Conservation (phyloP, 345 rosid genomes). For the Pseudoturritis turrita region DNA sequence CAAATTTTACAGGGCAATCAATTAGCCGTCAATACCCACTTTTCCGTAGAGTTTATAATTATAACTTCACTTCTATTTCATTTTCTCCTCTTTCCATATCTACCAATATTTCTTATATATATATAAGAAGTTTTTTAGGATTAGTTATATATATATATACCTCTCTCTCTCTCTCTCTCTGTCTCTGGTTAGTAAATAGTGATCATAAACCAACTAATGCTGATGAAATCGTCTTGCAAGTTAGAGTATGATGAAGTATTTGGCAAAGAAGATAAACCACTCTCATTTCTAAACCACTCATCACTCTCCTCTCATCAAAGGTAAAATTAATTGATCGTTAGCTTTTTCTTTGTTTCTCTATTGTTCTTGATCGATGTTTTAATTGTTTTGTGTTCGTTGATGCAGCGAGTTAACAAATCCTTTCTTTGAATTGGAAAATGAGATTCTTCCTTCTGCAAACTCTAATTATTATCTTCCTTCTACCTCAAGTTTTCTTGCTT, state of each 20-base stretch:
- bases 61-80: not conserved
- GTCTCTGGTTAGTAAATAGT: not conserved
- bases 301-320: not conserved
- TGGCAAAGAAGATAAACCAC: slow-evolving; percentile 12
- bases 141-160: too few relatives aligned
- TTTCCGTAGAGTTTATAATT: not conserved
- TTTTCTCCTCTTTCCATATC: not conserved
- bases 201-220: not conserved
- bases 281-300: slow-evolving; percentile 2
- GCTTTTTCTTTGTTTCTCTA: not conserved
- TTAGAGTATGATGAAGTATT: slow-evolving; percentile 5
- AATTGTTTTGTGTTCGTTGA: not conserved
- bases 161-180: too few relatives aligned
- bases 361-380: not conserved
- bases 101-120: not conserved
- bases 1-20: slow-evolving; percentile 11
- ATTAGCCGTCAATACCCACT: slow-evolving; percentile 15
- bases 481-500: slow-evolving; percentile 6
- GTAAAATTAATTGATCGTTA: not conserved
- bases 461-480: not conserved
- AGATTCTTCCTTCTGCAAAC: not conserved
- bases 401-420: slow-evolving; percentile 7
- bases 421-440: not conserved
- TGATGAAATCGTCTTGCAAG: slow-evolving; percentile 5
- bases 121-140: too few relatives aligned